Conservation (phyloP, 495 filamentous ascomycete species). For the Aspergillus biplanus region DNA sequence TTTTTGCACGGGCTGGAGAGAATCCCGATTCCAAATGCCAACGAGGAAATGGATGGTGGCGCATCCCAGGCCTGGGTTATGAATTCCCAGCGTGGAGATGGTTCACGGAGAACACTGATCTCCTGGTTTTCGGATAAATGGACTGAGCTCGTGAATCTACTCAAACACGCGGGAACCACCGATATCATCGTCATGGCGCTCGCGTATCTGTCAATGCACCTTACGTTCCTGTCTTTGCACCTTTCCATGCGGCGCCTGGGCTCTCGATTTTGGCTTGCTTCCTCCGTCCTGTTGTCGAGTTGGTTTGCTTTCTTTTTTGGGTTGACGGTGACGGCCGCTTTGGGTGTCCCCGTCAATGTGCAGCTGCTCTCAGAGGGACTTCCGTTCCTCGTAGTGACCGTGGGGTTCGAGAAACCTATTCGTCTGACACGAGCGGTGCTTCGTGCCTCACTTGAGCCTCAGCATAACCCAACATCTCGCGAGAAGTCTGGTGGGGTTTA, state of each 20-base stretch:
- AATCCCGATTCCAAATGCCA: not conserved
- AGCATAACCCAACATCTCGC: not conserved
- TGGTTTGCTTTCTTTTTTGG: slow-evolving; percentile 19
- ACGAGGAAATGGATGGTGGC: not conserved
- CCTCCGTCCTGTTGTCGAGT: slow-evolving; percentile 9
- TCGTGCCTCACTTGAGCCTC: not conserved
- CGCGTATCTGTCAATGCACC: slow-evolving; percentile 15
- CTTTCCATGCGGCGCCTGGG: slow-evolving; percentile 18
- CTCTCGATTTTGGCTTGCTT: slow-evolving; percentile 17
- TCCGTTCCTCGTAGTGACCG: slow-evolving; percentile 14
- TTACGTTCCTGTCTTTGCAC: slow-evolving; percentile 17
- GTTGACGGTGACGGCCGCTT: not conserved
- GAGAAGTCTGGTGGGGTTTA: not conserved
- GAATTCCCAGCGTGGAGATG: not conserved
- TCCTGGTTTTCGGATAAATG: not conserved
- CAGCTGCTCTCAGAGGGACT: slow-evolving; percentile 15
- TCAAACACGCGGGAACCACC: slow-evolving; percentile 2
- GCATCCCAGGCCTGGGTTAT: not conserved
- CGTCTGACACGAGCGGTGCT: slow-evolving; percentile 11
- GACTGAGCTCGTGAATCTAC: not conserved
- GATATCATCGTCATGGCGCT: slow-evolving; percentile 9
- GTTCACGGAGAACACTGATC: not conserved
- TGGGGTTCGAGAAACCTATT: slow-evolving; percentile 20
- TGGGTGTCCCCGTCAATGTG: slow-evolving; percentile 12
- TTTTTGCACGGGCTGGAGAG: slow-evolving; percentile 25